A percentile compares a stretch with the other conserved stretches of the same genome.
Conservation (phyloP, 768 basidiomycete genomes). For the Termitomyces sp. region DNA sequence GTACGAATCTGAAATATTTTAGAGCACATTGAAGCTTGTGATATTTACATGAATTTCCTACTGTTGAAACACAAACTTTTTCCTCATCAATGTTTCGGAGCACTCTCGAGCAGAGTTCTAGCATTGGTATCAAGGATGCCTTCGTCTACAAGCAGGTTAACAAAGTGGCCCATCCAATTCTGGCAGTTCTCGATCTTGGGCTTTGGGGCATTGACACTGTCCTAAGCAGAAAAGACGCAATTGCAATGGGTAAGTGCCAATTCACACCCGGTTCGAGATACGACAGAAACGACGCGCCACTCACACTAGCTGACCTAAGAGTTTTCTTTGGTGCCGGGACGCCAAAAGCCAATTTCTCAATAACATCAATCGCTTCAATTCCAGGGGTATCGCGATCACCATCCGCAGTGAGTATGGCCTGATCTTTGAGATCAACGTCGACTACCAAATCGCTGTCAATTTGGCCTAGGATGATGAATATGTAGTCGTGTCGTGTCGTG, state of each 20-base stretch:
- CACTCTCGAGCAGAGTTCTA: neutral
- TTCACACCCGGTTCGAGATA: too few species aligned
- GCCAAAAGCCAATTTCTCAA: neutral
- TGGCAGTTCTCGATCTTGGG: slow-evolving; percentile 1
- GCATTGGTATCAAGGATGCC: neutral
- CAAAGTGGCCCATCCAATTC: slow-evolving; percentile 1
- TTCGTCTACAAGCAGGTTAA: neutral
- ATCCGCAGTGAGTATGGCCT: neutral
- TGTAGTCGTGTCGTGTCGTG: neutral
- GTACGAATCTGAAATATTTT: neutral
- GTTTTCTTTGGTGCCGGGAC: neutral
- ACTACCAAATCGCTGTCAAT: neutral
- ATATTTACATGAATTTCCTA: neutral
- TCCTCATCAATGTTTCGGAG: neutral
- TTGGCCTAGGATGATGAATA: neutral
- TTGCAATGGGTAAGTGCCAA: neutral
- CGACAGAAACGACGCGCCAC: neutral
- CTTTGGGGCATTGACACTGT: neutral
- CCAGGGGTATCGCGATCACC: neutral
- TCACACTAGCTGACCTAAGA: neutral
- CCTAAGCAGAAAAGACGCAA: neutral
- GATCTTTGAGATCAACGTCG: neutral
- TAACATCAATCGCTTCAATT: neutral
- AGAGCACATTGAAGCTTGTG: neutral
- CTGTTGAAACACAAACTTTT: neutral